phyloP scores from a whole-genome alignment of 1,139 yeast genomes.

The Geotrichum macrosporum region DNA sequence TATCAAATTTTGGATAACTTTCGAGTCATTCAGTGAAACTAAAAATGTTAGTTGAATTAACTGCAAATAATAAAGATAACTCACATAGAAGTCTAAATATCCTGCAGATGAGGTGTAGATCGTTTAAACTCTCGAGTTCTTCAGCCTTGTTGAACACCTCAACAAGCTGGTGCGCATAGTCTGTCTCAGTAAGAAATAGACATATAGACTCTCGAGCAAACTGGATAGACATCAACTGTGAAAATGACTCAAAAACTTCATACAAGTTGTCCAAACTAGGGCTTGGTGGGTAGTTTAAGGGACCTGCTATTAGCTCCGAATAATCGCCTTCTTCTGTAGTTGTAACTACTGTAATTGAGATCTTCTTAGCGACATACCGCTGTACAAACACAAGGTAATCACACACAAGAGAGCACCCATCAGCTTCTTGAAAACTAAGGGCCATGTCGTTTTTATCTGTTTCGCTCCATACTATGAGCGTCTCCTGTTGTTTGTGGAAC shows the following conservation, averaged over 20 bases:
- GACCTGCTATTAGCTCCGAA: slow-evolving; percentile 80
- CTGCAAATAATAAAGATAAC: slow-evolving; percentile 12
- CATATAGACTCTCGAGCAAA: slow-evolving; percentile 37
- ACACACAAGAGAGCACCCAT: slow-evolving; percentile 81
- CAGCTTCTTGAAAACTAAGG: slow-evolving; percentile 84
- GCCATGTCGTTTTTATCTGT: slow-evolving; percentile 76
- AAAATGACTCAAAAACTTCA: slow-evolving; percentile 47
- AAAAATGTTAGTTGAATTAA: slow-evolving; percentile 28
- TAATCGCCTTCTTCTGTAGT: slow-evolving; percentile 46
- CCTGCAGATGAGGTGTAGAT: slow-evolving; percentile 63
- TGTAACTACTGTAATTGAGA: slow-evolving; percentile 67
- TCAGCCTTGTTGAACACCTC: slow-evolving; percentile 57
- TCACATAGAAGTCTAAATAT: slow-evolving; percentile 53
- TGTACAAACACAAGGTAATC: slow-evolving; percentile 73
- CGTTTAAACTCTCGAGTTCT: slow-evolving; percentile 44
- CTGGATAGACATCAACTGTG: slow-evolving; percentile 26
- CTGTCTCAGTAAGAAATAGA: slow-evolving; percentile 33
- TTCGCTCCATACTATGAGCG: slow-evolving; percentile 93
- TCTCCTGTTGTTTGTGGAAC: slow-evolving; percentile 91
- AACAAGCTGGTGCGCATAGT: slow-evolving; percentile 53
- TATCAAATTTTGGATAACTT: slow-evolving; percentile 62
- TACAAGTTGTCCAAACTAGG: slow-evolving; percentile 45
- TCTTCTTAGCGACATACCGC: slow-evolving; percentile 57
- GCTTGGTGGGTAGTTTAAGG: slow-evolving; percentile 60
- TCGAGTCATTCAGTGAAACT: slow-evolving; percentile 65